A percentile compares a stretch with the other conserved stretches of the same genome.
These are phyloP conservation scores for Ormosia semicastrata DNA, from an alignment of 306 rosid genomes.

Conservation along the genomic window DNA sequence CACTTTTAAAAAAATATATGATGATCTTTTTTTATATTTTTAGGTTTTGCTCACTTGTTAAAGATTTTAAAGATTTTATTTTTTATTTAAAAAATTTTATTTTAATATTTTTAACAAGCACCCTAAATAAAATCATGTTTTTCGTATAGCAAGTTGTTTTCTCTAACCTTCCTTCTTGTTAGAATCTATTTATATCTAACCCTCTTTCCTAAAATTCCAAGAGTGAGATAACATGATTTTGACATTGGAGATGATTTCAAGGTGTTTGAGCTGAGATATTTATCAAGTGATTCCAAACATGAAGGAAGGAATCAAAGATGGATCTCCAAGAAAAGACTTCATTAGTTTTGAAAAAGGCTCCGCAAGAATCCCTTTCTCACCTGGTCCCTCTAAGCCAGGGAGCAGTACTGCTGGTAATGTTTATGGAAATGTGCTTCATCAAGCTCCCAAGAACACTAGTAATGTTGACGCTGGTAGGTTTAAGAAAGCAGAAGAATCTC, in stretches of 20 bases:
- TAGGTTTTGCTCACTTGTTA: too few relatives aligned
- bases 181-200: not conserved
- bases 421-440: slow-evolving; percentile 20
- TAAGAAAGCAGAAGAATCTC: slow-evolving; percentile 59
- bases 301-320: slow-evolving; percentile 29
- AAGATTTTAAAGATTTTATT: too few relatives aligned
- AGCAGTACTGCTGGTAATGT: not conserved
- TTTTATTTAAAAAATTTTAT: too few relatives aligned
- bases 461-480: slow-evolving; percentile 30
- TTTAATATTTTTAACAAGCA: too few relatives aligned
- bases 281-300: slow-evolving; percentile 4
- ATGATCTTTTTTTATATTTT: too few relatives aligned
- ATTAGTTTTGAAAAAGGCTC: slow-evolving; percentile 4
- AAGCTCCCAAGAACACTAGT: not conserved
- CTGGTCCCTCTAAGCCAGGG: not conserved
- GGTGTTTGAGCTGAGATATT: not conserved
- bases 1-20: too few relatives aligned
- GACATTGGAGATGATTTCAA: not conserved
- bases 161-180: not conserved
- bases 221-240: not conserved
- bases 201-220: not conserved
- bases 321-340: slow-evolving; percentile 17
- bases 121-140: not conserved
- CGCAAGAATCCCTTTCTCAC: not conserved
- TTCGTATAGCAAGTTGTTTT: slow-evolving; percentile 16